Base-by-base conservation (phyloP, 2,329 filamentous ascomycete genomes). In the Stachybotrys echinatus region DNA sequence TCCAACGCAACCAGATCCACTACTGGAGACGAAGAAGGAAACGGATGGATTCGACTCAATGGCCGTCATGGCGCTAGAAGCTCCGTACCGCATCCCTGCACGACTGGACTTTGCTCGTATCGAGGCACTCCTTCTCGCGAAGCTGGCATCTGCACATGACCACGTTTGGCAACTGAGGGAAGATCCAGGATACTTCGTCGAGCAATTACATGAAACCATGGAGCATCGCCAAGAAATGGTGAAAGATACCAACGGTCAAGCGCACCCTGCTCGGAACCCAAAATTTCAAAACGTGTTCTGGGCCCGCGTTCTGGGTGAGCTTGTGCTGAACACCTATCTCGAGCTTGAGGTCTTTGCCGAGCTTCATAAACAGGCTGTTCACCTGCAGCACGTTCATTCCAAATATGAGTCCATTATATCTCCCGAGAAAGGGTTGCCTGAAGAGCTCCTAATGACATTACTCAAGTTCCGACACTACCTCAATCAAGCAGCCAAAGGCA, bases 171-270 rank as follows among this genome's bases (percentile, higher is more conserved):
- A 70, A 0, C 63, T 85, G 3, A 71, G 80, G 7, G 81, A 85
- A 55, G 82, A 85, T 57, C 80, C 81, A 0, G 63, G 63, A 1
- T 84, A 83, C 61, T 84, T 84, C 53, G 61, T 68, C 4, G 66
- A 76, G 2, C 49, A 62, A 1, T 42, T 81, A 1, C 53, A 58
- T 8, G 74, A 79, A 1, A 56, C 58, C 23, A 67, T 64, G 20
- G 75, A 80, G 12, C 80, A 83, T 55, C 64, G 71, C 0, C 59
- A 62, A 8, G 72, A 78, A 45, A 60, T 66, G 48, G 18, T 79
- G 18, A 68, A 60, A n/a, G 75, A 79, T 48, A 54, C 49, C 0
- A 22, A 58, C 4, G 69, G 70, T 17, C 49, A 61, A 3, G 10
- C 48, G 2, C 67, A 72, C 38, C 63, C 65, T 0, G 0, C 34